Percentiles rank a stretch among this genome's conserved stretches.
Conservation (phyloP, 2,329 filamentous ascomycete species). For the Phoma herbarum region DNA sequence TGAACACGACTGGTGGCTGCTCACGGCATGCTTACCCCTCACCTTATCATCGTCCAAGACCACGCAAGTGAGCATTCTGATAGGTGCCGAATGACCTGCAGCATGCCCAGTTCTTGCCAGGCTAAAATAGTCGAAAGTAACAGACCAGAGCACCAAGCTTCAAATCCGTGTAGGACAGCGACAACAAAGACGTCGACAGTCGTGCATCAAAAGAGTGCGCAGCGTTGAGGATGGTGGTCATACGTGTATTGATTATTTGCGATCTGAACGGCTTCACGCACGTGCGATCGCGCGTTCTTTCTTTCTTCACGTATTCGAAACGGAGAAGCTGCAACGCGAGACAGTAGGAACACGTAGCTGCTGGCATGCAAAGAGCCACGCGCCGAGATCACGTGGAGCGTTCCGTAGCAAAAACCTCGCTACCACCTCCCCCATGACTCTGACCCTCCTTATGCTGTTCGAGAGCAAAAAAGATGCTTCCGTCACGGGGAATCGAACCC, state of each 20-base stretch:
- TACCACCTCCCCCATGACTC: not conserved
- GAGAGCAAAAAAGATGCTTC: constrained; percentile 2
- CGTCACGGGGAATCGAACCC: constrained; percentile 24
- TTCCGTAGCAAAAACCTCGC: not conserved
- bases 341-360: no score
- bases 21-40: constrained; percentile 2
- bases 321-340: no score
- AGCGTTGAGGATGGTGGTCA: not conserved
- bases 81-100: not conserved
- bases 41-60: constrained; percentile 4
- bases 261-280: not conserved
- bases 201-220: not conserved
- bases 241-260: not conserved
- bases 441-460: no score
- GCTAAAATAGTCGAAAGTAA: no score
- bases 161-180: no score
- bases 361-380: no score
- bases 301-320: no score
- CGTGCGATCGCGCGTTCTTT: no score
- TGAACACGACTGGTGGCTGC: not conserved
- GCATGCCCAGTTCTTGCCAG: no score
- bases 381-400: not conserved
- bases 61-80: not conserved
- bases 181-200: no score
- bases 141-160: no score